These are phyloP conservation scores for Pleurotus ostreatus DNA, from an alignment of 768 basidiomycete species.

Conservation along the genomic window DNA sequence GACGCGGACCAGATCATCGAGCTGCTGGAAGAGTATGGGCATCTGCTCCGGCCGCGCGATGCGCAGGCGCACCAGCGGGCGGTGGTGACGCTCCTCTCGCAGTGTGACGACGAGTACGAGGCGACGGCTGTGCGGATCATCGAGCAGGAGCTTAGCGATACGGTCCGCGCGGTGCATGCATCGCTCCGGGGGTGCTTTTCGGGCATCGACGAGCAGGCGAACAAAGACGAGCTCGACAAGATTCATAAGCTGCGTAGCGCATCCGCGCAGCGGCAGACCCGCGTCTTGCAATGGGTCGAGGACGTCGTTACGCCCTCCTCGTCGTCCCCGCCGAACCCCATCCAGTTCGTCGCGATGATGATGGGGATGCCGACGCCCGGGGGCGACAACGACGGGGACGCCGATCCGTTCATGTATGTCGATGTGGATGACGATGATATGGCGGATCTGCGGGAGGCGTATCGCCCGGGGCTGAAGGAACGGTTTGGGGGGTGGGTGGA, in stretches of 20 bases:
- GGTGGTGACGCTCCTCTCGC: constrained; percentile 30
- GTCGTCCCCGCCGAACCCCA: constrained; percentile 31
- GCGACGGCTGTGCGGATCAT: constrained; percentile 36
- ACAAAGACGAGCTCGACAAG: constrained; percentile 36
- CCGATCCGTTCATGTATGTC: constrained; percentile 38
- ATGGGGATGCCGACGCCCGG: constrained; percentile 44
- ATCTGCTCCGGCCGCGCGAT: constrained; percentile 63
- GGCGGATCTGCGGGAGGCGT: constrained; percentile 47
- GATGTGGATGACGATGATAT: constrained; percentile 46
- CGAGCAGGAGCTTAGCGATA: constrained; percentile 50
- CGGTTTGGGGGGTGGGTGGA: constrained; percentile 58
- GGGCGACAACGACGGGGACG: constrained; percentile 24
- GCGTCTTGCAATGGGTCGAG: constrained; percentile 38
- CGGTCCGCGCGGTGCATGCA: constrained; percentile 35
- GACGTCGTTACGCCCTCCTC: constrained; percentile 33
- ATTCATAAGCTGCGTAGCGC: constrained; percentile 40
- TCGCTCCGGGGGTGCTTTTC: constrained; percentile 44
- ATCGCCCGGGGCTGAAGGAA: constrained; percentile 38
- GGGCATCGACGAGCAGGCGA: constrained; percentile 36
- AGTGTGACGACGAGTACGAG: constrained; percentile 19
- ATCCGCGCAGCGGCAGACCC: constrained; percentile 36
- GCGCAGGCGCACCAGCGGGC: constrained; percentile 41
- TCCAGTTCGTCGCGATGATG: constrained; percentile 50
- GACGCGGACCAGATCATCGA: constrained; percentile 28
- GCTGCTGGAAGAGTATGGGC: constrained; percentile 42